Evolutionary conservation across 2,329 filamentous ascomycete genomes (phyloP).

Genomic region (Fusarium metavorans): DNA sequence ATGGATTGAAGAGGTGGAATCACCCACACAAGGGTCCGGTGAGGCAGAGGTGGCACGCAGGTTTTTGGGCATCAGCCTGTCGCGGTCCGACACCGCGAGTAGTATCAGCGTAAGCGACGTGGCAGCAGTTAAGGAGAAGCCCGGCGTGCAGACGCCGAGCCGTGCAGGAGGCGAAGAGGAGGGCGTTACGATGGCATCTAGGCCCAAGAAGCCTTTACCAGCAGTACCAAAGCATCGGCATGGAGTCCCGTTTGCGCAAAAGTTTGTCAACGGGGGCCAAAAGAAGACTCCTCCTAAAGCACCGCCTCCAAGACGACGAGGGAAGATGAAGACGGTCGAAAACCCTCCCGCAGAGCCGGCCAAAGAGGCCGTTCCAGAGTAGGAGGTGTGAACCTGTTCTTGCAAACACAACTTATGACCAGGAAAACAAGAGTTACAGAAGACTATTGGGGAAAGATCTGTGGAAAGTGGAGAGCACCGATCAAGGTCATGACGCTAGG

Average conservation of each 20-base stretch:
- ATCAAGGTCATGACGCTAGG: slow-evolving; percentile 9
- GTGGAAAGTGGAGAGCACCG: slow-evolving; percentile 7
- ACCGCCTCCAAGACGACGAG: slow-evolving; percentile 60
- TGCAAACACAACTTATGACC: slow-evolving; percentile 6
- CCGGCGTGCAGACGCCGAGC: slow-evolving; percentile 84
- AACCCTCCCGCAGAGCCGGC: slow-evolving; percentile 46
- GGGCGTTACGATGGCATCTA: slow-evolving; percentile 41
- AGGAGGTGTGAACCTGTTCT: slow-evolving; percentile 14
- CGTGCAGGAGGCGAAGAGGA: slow-evolving; percentile 53
- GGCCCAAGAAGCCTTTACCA: slow-evolving; percentile 62
- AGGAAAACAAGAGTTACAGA: background rate
- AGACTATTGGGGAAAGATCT: background rate
- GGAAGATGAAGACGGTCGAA: slow-evolving; percentile 54
- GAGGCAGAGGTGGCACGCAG: slow-evolving; percentile 66
- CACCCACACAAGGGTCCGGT: slow-evolving; percentile 46
- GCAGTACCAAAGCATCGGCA: slow-evolving; percentile 69
- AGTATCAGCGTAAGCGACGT: slow-evolving; percentile 82
- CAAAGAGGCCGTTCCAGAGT: slow-evolving; percentile 37
- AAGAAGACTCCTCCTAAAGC: slow-evolving; percentile 61
- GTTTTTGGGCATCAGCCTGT: slow-evolving; percentile 78
- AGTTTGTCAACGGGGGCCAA: slow-evolving; percentile 42
- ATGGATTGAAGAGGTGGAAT: slow-evolving; percentile 67
- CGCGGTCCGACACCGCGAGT: slow-evolving; percentile 74
- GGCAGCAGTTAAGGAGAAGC: slow-evolving; percentile 83
- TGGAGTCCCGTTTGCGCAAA: slow-evolving; percentile 59